phyloP scores from a whole-genome alignment of 441 rosid species.

The Croton setiger region DNA sequence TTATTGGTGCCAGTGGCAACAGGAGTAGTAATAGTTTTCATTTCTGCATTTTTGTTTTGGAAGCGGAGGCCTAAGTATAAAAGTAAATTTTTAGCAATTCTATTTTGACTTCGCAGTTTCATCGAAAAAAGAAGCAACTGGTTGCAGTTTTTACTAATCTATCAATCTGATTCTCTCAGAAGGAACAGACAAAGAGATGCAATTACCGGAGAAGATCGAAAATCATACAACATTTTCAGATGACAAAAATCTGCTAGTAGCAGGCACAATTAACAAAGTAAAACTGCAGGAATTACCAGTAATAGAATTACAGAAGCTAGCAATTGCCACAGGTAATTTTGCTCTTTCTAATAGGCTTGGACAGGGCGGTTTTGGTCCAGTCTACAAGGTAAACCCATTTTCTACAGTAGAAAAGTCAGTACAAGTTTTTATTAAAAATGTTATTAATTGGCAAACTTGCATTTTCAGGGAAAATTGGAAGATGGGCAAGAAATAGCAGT shows the following conservation, averaged over 20 bases:
- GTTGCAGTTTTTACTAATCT: neutral
- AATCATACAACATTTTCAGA: conserved; percentile 6
- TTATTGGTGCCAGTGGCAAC: conserved; percentile 17
- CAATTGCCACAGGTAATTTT: conserved; percentile 39
- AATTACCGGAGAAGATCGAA: neutral
- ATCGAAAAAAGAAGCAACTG: neutral
- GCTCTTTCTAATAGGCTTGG: conserved; percentile 38
- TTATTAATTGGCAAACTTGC: neutral
- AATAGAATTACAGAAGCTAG: conserved; percentile 25
- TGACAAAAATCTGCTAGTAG: neutral
- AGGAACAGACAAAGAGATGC: neutral
- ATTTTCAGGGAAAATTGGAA: conserved; percentile 25
- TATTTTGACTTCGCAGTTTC: neutral
- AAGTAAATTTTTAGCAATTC: conserved; percentile 20
- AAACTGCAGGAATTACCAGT: conserved; percentile 31
- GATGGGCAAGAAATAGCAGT: conserved; percentile 35
- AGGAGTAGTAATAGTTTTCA: conserved; percentile 14
- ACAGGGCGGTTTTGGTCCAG: conserved; percentile 59
- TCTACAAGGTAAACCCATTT: conserved; percentile 33
- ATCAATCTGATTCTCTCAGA: neutral
- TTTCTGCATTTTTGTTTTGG: conserved; percentile 17
- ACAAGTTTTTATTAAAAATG: neutral
- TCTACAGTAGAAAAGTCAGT: neutral
- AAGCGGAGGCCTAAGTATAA: conserved; percentile 18
- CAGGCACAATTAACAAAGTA: neutral